Evolutionary conservation across 495 filamentous ascomycete genomes (phyloP), one percentile per base, ranked within the genome.

Genomic region (Penicillium crystallinum): DNA sequence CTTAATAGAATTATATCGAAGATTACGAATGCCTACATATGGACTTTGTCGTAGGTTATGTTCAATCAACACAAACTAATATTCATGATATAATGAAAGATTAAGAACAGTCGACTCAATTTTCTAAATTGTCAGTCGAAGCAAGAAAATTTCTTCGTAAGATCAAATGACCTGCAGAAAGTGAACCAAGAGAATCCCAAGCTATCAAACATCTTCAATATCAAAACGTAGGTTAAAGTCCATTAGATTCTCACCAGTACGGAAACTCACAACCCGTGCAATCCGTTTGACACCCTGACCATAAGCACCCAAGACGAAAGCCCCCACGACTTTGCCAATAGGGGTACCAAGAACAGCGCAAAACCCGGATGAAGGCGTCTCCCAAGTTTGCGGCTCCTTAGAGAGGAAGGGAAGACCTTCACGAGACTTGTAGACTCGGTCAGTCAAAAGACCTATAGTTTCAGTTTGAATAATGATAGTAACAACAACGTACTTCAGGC

Each of bases 211-310:
- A 23, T 49, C 11, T 17, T 49, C 47, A 38, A 53, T 34, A 39
- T 53, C 50, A 18, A 53, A 46, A 12, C 33, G 50, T 23, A 53
- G 10, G 29, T 51, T 39, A 4, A 18, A 23, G 5, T 18, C 22
- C 6, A 19, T 15, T 2, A 8, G 1, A 11, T n/a, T 6, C 0
- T 10, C 3, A 14, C 37, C 18, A 10, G 29, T 42, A 25, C 21
- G 23, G 8, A 30, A 46, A 5, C 19, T 38, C 11, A 45, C 22
- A 25, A 52, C 45, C 9, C 38, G 27, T 2, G 21, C 31, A 38
- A 52, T 45, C 2, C 49, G 49, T 9, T 45, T 52, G 19, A 43
- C 31, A 5, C 49, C 40, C 8, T 35, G 49, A 15, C 40, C 49
- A 38, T 44, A 52, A 21, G 49, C 17, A 15, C 49, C 30, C 15